Base-by-base conservation (phyloP, 2,329 filamentous ascomycete species). In the Neofusicoccum kwambonambiense region DNA sequence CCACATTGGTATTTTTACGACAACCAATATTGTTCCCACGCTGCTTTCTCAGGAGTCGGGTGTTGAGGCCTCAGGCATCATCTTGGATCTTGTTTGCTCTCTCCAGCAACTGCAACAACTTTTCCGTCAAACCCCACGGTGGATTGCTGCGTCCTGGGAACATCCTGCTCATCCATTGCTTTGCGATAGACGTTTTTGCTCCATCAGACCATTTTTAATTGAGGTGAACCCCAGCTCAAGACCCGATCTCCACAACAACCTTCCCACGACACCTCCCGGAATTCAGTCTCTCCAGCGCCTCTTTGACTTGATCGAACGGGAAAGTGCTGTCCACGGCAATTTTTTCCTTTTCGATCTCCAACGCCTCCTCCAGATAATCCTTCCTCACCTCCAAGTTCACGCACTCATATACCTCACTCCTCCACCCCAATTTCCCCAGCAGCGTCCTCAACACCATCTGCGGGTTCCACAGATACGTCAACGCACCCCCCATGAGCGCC, bases 401-500 rank as follows among this genome's bases (percentile, higher is more conserved):
- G n/a, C 58, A 62, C 12, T 47, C 44, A 27, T 62, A 62, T 12
- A 12, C 34, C 34, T 62, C 58, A 41, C 34, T 39, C n/a, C 58
- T 27, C 44, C 15, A 8, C 5, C 58, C 58, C 17, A 41, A 1
- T 34, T 8, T 41, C 34, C 58, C 44, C 44, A 41, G n/a, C 17
- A 62, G 44, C 44, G 17, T 39, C 34, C 61, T 34, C 49, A 44
- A 3, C 61, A 52, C 49, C 61, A 64, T 64, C 5, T 41, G 49
- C 31, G 61, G 61, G 42, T 64, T 37, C 51, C 49, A 54, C 31
- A 76, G 67, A 63, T 76, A 77, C 3, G 74, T 75, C 31, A 70
- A 15, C 1, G 73, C 70, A 0, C 81, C 65, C 66, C 73, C 77
- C 37, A 80, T 73, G 11, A 77, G 74, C 51, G 77, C 76, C 5